Conservation (phyloP, 2,329 filamentous ascomycete genomes). For the Tolypocladium ophioglossoides region DNA sequence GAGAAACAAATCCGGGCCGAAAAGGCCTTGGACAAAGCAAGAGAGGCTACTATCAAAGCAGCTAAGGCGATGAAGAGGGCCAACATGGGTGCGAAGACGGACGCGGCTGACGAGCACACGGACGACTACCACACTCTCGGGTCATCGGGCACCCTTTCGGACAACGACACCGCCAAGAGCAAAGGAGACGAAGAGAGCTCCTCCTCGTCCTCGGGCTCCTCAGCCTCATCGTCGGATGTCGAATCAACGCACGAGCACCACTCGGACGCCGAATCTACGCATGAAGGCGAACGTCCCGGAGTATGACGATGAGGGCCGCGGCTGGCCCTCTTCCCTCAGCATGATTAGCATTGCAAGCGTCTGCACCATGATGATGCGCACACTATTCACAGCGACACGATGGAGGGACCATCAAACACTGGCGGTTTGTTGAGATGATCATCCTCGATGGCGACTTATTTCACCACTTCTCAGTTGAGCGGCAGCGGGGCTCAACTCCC, state of each 20-base stretch:
- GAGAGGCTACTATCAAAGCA: conserved; percentile 24
- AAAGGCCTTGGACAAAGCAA: conserved; percentile 37
- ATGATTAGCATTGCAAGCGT: background rate
- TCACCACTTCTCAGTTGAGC: background rate
- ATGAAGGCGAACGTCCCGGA: conserved; percentile 1
- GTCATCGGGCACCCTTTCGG: conserved; percentile 31
- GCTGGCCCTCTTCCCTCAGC: background rate
- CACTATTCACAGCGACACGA: background rate
- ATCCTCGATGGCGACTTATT: background rate
- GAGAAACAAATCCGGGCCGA: conserved; percentile 76
- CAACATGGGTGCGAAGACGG: conserved; percentile 32
- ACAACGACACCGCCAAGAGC: conserved; percentile 20
- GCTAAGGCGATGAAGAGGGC: conserved; percentile 33
- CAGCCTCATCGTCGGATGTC: conserved; percentile 22
- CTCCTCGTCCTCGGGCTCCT: conserved; percentile 11
- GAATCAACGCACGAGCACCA: conserved; percentile 22
- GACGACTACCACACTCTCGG: conserved; percentile 35
- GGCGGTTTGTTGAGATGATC: background rate
- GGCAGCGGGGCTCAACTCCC: background rate
- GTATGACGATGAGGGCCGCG: background rate
- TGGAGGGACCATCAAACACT: background rate
- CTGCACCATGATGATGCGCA: background rate
- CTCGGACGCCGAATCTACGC: conserved; percentile 6
- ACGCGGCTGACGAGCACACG: conserved; percentile 23
- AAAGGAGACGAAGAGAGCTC: conserved; percentile 21